Percentiles rank a stretch among this genome's conserved stretches.
These are phyloP conservation scores for Fusarium haematococcum DNA, from an alignment of 2,329 filamentous ascomycete species.

Conservation along the genomic window DNA sequence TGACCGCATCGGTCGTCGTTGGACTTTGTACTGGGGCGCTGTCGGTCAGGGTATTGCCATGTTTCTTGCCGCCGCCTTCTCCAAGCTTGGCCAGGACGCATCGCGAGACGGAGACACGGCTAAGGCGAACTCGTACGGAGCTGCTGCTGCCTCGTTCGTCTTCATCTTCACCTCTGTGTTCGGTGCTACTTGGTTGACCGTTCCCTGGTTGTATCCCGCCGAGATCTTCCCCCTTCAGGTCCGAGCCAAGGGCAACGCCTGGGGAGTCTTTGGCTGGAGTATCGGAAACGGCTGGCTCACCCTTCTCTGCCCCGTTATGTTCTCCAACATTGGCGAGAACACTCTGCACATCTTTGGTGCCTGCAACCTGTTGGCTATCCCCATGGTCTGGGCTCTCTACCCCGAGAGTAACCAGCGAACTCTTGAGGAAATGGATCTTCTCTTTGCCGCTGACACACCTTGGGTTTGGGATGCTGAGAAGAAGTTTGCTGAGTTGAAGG, in stretches of 20 bases:
- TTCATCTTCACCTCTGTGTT: slow-evolving; percentile 65
- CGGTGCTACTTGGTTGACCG: slow-evolving; percentile 61
- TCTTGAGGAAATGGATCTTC: slow-evolving; percentile 79
- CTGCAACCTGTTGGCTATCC: slow-evolving; percentile 73
- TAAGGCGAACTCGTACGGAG: slow-evolving; percentile 64
- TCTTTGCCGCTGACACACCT: slow-evolving; percentile 74
- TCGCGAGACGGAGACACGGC: slow-evolving; percentile 57
- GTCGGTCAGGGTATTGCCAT: slow-evolving; percentile 73
- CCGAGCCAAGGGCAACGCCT: slow-evolving; percentile 80
- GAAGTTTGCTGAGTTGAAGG: slow-evolving; percentile 72
- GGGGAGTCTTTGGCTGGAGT: slow-evolving; percentile 80
- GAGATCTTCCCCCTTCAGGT: slow-evolving; percentile 81
- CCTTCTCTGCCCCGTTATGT: slow-evolving; percentile 62
- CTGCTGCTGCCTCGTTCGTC: slow-evolving; percentile 76
- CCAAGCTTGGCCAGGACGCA: slow-evolving; percentile 64
- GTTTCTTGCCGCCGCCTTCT: slow-evolving; percentile 70
- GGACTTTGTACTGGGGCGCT: slow-evolving; percentile 77
- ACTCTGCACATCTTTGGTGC: slow-evolving; percentile 80
- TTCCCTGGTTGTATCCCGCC: slow-evolving; percentile 74
- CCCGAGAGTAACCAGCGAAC: slow-evolving; percentile 81
- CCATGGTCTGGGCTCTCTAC: slow-evolving; percentile 79
- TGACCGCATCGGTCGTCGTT: slow-evolving; percentile 75
- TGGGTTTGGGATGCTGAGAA: slow-evolving; percentile 80
- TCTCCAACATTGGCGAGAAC: slow-evolving; percentile 63
- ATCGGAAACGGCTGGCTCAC: slow-evolving; percentile 77